phyloP scores from a whole-genome alignment of 805 yeast genomes.

The Lachancea mirantina region DNA sequence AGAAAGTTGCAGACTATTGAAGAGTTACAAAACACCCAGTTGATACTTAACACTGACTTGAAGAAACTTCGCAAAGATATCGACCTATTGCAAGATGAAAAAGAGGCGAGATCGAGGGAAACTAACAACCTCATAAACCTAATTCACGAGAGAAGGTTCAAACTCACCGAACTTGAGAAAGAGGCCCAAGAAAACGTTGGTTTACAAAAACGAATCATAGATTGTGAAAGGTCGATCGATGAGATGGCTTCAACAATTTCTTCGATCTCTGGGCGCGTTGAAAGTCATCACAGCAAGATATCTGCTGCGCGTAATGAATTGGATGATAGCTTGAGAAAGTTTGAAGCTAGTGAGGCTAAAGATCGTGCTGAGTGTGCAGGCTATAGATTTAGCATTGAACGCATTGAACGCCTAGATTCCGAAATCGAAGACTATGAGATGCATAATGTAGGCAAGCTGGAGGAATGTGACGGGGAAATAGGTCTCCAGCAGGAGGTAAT shows the following conservation, averaged over 20 bases:
- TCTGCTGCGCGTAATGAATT: slow-evolving; percentile 1
- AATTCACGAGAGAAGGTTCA: slow-evolving; percentile 18
- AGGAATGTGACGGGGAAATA: slow-evolving; percentile 18
- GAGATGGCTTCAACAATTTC: slow-evolving; percentile 11
- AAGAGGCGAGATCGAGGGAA: slow-evolving; percentile 20
- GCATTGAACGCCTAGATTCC: slow-evolving; percentile 9
- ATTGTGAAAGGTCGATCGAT: slow-evolving; percentile 11
- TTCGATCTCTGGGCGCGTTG: slow-evolving; percentile 7
- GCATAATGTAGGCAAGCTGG: slow-evolving; percentile 9
- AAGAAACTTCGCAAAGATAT: slow-evolving; percentile 21
- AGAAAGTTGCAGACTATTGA: slow-evolving; percentile 23
- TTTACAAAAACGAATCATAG: slow-evolving; percentile 11
- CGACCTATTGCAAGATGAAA: slow-evolving; percentile 18
- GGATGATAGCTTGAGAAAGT: neutral
- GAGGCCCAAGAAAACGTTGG: slow-evolving; percentile 11
- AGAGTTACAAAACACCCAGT: slow-evolving; percentile 22
- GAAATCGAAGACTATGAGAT: slow-evolving; percentile 13
- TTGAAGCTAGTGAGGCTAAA: slow-evolving; percentile 4
- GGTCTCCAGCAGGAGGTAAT: slow-evolving; percentile 19
- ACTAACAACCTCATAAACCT: slow-evolving; percentile 14
- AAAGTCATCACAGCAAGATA: slow-evolving; percentile 3
- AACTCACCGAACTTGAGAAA: slow-evolving; percentile 22
- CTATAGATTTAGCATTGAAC: slow-evolving; percentile 18
- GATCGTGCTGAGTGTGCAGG: slow-evolving; percentile 1
- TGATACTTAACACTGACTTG: slow-evolving; percentile 14